These are phyloP conservation scores for Hortiboletus campestris DNA, from an alignment of 768 basidiomycete genomes.

Conservation along the genomic window DNA sequence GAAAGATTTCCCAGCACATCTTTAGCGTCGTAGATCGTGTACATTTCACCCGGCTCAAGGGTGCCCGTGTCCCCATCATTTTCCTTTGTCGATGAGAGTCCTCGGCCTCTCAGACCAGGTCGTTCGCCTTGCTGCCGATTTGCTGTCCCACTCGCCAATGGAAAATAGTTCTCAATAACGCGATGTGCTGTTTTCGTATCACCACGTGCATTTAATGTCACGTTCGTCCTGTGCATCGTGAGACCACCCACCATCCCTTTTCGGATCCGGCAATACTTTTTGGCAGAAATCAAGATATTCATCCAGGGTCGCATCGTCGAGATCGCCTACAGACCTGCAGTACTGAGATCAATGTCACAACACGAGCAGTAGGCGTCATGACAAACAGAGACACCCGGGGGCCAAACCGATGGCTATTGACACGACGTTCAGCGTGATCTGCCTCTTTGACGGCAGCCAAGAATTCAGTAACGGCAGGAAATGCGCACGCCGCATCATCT, in stretches of 20 bases:
- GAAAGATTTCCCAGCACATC: conserved; percentile 64
- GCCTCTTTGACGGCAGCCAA: conserved; percentile 41
- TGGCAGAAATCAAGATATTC: conserved; percentile 67
- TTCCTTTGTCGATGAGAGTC: conserved; percentile 9
- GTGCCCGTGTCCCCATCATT: conserved; percentile 5
- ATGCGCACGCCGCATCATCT: conserved; percentile 58
- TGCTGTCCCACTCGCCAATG: conserved; percentile 22
- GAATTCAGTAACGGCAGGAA: conserved; percentile 54
- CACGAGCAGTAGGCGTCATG: conserved; percentile 7
- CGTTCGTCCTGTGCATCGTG: conserved; percentile 10
- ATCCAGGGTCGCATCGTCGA: conserved; percentile 53
- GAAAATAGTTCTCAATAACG: conserved; percentile 43
- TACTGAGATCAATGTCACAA: conserved; percentile 1
- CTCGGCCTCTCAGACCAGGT: not conserved
- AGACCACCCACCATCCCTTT: conserved; percentile 24
- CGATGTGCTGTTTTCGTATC: conserved; percentile 23
- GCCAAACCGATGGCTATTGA: conserved; percentile 40
- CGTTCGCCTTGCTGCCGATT: not conserved
- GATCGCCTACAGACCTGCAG: conserved; percentile 52
- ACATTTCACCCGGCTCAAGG: conserved; percentile 56
- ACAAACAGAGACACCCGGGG: conserved; percentile 48
- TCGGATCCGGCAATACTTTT: conserved; percentile 42
- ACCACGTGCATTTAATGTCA: conserved; percentile 10
- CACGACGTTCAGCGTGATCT: conserved; percentile 33
- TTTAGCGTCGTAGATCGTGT: conserved; percentile 63